phyloP scores from a whole-genome alignment of 176 grass and related monocot species.

The Alloteropsis semialata region DNA sequence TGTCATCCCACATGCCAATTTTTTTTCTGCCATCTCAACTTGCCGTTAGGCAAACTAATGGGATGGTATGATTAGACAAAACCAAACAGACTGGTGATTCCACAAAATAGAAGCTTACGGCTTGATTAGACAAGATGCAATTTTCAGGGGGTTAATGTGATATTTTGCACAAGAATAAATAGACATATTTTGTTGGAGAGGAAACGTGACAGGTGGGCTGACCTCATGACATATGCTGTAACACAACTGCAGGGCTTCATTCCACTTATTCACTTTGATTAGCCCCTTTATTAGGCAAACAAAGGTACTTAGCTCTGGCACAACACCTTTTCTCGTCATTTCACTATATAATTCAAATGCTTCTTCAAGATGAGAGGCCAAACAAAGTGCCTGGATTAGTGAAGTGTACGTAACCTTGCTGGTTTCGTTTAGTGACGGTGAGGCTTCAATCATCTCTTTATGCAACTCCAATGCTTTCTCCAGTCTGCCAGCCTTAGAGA shows the following conservation, averaged over 20 bases:
- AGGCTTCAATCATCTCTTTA: slow-evolving; percentile 66
- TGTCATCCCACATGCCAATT: neutral
- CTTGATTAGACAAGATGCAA: neutral
- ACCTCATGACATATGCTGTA: slow-evolving; percentile 78
- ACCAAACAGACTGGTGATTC: neutral
- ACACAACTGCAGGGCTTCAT: slow-evolving; percentile 84
- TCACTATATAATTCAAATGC: slow-evolving; percentile 82
- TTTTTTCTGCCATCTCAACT: neutral
- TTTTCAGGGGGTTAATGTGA: neutral
- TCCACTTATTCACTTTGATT: slow-evolving; percentile 61
- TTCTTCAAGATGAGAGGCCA: slow-evolving; percentile 70
- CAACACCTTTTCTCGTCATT: slow-evolving; percentile 53
- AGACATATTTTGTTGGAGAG: slow-evolving; percentile 1
- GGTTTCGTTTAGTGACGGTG: slow-evolving; percentile 33
- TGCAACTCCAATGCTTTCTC: slow-evolving; percentile 80
- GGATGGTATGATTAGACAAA: neutral
- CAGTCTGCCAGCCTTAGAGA: slow-evolving; percentile 72
- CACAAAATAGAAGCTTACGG: neutral
- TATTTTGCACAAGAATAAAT: neutral
- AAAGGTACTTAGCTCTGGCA: slow-evolving; percentile 64
- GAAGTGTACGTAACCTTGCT: slow-evolving; percentile 49
- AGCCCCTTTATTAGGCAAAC: slow-evolving; percentile 83
- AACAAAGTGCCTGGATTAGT: slow-evolving; percentile 81
- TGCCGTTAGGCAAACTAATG: neutral
- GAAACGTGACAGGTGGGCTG: slow-evolving; percentile 28